Percentiles rank a stretch among this genome's conserved stretches.
Evolutionary conservation across 2,329 filamentous ascomycete genomes (phyloP).

Genomic region (Xylaria sp.): DNA sequence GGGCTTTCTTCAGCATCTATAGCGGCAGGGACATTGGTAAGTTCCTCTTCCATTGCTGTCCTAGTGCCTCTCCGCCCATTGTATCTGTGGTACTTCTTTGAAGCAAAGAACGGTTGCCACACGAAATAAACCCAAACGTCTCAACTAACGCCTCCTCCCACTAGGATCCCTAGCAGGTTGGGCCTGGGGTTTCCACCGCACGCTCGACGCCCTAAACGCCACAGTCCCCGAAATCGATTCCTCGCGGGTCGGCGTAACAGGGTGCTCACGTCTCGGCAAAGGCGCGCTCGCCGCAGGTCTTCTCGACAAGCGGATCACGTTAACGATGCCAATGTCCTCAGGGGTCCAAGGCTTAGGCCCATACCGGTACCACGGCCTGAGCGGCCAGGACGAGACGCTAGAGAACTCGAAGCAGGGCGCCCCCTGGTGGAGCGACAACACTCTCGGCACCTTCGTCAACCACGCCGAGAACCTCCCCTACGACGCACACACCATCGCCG

Average conservation of each 20-base stretch:
- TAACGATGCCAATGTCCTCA: constrained; percentile 62
- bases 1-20: constrained; percentile 56
- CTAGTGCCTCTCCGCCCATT: too few relatives aligned
- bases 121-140: not conserved
- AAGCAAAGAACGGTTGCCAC: not conserved
- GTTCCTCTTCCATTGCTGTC: constrained; percentile 2
- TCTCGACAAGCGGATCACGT: constrained; percentile 57
- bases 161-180: constrained; percentile 57
- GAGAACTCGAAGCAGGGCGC: constrained; percentile 58
- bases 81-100: not conserved
- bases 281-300: constrained; percentile 59
- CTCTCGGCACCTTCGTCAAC: constrained; percentile 62
- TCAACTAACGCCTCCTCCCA: not conserved
- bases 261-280: constrained; percentile 61
- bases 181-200: constrained; percentile 61
- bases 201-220: constrained; percentile 57
- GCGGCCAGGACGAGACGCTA: constrained; percentile 52
- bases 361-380: constrained; percentile 55
- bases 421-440: constrained; percentile 60
- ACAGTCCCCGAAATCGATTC: constrained; percentile 54
- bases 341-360: constrained; percentile 62
- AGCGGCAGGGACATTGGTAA: constrained; percentile 55
- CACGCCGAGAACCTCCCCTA: constrained; percentile 58
- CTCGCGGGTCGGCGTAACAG: constrained; percentile 53
- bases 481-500: constrained; percentile 65